Conservation (phyloP, 2,329 filamentous ascomycete species). For the Dothistroma septosporum region DNA sequence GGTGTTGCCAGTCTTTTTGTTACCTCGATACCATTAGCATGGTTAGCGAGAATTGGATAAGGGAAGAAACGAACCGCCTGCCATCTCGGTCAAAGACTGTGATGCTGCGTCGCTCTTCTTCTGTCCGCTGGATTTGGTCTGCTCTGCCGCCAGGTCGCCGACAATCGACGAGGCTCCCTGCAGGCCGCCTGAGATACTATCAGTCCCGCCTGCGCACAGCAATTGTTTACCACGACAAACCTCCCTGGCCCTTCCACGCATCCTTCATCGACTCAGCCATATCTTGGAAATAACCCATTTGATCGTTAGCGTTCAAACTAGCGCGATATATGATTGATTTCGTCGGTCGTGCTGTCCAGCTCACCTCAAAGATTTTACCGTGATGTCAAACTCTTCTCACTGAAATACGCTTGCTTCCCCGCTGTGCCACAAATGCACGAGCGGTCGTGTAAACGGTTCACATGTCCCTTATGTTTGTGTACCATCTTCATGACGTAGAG, state of each 20-base stretch:
- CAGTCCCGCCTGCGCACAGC: not conserved
- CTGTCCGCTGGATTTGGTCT: slow-evolving; percentile 26
- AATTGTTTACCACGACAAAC: slow-evolving; percentile 11
- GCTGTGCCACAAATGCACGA: not conserved
- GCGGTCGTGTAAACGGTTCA: not conserved
- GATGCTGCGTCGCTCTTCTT: slow-evolving; percentile 30
- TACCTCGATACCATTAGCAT: slow-evolving; percentile 8
- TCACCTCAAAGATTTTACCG: not conserved
- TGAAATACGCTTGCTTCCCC: not conserved
- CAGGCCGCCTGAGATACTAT: slow-evolving; percentile 24
- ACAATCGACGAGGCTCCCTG: slow-evolving; percentile 26
- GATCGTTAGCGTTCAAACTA: not conserved
- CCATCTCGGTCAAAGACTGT: slow-evolving; percentile 24
- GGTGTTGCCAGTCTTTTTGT: slow-evolving; percentile 25
- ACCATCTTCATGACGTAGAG: not conserved
- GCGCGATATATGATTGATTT: not conserved
- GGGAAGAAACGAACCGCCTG: slow-evolving; percentile 14
- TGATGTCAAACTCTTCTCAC: not conserved
- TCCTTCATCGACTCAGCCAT: slow-evolving; percentile 29
- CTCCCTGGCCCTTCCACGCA: slow-evolving; percentile 30
- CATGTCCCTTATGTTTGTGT: not conserved
- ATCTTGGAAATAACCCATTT: slow-evolving; percentile 12
- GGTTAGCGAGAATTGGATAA: not conserved
- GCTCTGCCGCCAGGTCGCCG: slow-evolving; percentile 26
- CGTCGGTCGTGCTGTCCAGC: not conserved